Evolutionary conservation across 305 asterid genomes (phyloP).

Genomic region (Fraxinus sp.): DNA sequence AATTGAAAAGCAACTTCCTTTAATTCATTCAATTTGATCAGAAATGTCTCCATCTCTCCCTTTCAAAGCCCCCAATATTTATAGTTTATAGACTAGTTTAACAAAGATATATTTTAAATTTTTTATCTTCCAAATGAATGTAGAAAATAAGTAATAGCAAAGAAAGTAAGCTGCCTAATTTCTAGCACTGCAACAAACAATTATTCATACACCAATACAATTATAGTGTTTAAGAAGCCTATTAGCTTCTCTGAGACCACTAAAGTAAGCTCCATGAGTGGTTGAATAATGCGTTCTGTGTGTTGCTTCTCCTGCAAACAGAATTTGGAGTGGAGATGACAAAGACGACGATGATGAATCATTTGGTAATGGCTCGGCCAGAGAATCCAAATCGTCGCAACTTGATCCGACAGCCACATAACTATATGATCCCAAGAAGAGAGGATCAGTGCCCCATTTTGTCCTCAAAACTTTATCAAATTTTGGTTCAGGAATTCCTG

Average conservation of each 20-base stretch:
- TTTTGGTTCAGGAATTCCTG: constrained; percentile 16
- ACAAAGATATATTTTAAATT: constrained; percentile 12
- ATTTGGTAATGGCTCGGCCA: constrained; percentile 79
- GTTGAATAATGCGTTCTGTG: constrained; percentile 90
- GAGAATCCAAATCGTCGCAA: constrained; percentile 63
- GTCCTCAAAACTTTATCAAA: constrained; percentile 58
- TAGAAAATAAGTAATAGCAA: constrained; percentile 10
- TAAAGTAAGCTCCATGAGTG: constrained; percentile 89
- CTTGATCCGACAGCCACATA: constrained; percentile 85
- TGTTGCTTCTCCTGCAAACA: constrained; percentile 95
- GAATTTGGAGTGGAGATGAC: constrained; percentile 55
- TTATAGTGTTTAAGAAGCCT: constrained; percentile 83
- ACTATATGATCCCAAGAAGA: constrained; percentile 84
- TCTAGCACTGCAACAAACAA: constrained; percentile 24
- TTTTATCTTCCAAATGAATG: constrained; percentile 29
- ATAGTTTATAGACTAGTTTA: background rate
- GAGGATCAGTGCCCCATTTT: constrained; percentile 81
- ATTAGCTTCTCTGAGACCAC: constrained; percentile 91
- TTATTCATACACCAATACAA: constrained; percentile 33
- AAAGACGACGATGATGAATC: background rate
- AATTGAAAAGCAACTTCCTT: constrained; percentile 31
- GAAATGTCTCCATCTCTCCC: constrained; percentile 48
- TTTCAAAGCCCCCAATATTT: constrained; percentile 32
- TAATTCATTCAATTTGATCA: constrained; percentile 28
- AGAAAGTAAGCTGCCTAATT: constrained; percentile 32